Evolutionary conservation across 345 rosid species (phyloP), one percentile per base, ranked within the genome.

Genomic region (Citrus maxima): DNA sequence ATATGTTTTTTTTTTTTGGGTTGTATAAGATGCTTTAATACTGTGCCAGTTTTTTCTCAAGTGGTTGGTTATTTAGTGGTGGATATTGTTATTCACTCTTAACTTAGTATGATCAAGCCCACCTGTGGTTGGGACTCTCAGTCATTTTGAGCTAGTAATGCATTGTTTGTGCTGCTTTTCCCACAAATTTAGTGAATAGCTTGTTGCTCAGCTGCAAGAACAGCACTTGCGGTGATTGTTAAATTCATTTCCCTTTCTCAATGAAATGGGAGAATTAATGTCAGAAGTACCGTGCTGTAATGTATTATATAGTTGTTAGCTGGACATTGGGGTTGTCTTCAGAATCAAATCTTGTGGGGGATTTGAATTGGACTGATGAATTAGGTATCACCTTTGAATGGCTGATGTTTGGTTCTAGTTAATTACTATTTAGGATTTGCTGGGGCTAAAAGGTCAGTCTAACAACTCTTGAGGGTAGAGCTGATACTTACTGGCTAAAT

Each of bases 21-120:
- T 55, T 27, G 65, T 56, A 32, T 51, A 51, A 76, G 67, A 73
- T 28, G 77, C 32, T 62, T 77, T 51, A 68, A 68, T 68, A 56
- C 51, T 56, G 68, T 37, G 67, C 74, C 30, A 7, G 46, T 22
- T 67, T 35, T 65, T 30, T 13, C 9, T 54, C 40, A 55, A 67
- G 16, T 7, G 16, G 56, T 7, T 65, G 49, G 25, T 35, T 66
- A n/a, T 38, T 60, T 73, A 38, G 56, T 1, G 24, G 25, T 16
- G 4, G 37, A 4, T 59, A 22, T 59, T n/a, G 28, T 24, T 58
- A 6, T 42, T 74, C 9, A 62, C 12, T 10, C 66, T 42, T 61
- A 12, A 19, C 42, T 56, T 16, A 1, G 10, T 21, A 16, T 19
- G 30, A 10, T 27, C 7, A 19, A 74, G 16, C 54, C 35, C 59